Evolutionary conservation across 148 eudicot species (phyloP).

Genomic region (Nyssa sinensis): DNA sequence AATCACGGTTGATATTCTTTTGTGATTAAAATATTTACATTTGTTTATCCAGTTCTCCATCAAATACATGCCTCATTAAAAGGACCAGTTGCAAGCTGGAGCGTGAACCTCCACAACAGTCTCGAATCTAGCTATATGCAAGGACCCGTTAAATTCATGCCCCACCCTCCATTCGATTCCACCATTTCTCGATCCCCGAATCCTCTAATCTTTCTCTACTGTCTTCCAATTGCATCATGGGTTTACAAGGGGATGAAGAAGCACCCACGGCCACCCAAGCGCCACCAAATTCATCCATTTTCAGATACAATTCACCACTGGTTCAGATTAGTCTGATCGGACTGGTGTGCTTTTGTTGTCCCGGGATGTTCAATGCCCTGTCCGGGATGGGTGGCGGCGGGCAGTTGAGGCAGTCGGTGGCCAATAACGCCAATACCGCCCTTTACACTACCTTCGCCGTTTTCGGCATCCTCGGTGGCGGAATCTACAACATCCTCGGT

Average conservation of each 20-base stretch:
- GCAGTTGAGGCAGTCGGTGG: slow-evolving; percentile 85
- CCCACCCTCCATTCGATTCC: not conserved
- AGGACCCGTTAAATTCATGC: too few relatives aligned
- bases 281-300: slow-evolving; percentile 16
- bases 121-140: too few relatives aligned
- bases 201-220: not conserved
- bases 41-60: not conserved
- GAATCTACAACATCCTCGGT: slow-evolving; percentile 84
- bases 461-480: slow-evolving; percentile 84
- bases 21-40: too few relatives aligned
- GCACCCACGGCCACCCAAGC: slow-evolving; percentile 4
- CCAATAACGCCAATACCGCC: slow-evolving; percentile 93
- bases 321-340: slow-evolving; percentile 72
- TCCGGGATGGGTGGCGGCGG: slow-evolving; percentile 98
- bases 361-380: slow-evolving; percentile 91
- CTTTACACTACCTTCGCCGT: slow-evolving; percentile 82
- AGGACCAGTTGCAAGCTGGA: not conserved
- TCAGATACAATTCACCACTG: slow-evolving; percentile 80
- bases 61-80: not conserved
- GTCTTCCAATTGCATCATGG: slow-evolving; percentile 23
- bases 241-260: slow-evolving; percentile 32
- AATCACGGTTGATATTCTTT: too few relatives aligned
- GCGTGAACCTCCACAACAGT: not conserved
- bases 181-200: not conserved
- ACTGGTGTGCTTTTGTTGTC: slow-evolving; percentile 86